Evolutionary conservation across 768 basidiomycete species (phyloP).

Genomic region (Suillus paluster): DNA sequence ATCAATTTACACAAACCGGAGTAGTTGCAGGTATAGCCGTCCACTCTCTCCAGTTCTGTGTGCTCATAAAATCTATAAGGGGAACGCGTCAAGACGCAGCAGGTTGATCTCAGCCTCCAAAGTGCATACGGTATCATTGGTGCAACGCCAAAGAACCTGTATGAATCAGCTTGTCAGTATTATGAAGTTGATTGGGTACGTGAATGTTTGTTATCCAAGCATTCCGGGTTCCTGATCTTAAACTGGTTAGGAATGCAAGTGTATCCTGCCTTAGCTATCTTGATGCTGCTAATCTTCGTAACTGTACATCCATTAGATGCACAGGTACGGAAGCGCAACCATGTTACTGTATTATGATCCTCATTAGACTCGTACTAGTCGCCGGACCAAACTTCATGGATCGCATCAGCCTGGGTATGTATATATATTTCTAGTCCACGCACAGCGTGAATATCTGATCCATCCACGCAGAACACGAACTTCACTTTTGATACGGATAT

Average conservation of each 20-base stretch:
- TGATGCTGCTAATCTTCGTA: constrained; percentile 8
- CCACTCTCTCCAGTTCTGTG: no score
- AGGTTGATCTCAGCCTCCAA: constrained; percentile 58
- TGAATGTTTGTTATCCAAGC: neutral
- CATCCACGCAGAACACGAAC: constrained; percentile 56
- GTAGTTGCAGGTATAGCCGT: constrained; percentile 45
- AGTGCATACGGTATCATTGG: constrained; percentile 59
- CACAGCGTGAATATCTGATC: constrained; percentile 8
- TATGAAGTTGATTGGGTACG: constrained; percentile 49
- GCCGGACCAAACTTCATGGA: constrained; percentile 65
- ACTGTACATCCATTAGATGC: constrained; percentile 20
- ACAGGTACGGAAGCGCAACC: constrained; percentile 23
- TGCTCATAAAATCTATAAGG: constrained; percentile 34
- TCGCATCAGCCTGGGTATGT: constrained; percentile 65
- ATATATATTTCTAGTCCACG: neutral
- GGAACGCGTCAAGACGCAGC: constrained; percentile 43
- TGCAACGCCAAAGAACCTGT: constrained; percentile 46
- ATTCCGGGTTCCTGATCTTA: constrained; percentile 7
- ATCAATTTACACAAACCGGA: constrained; percentile 46
- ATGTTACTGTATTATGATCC: neutral
- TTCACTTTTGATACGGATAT: constrained; percentile 54
- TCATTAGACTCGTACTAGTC: constrained; percentile 54
- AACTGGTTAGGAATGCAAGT: constrained; percentile 33
- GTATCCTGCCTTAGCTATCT: neutral
- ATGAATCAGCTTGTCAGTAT: constrained; percentile 61